Evolutionary conservation across 1,284 basidiomycete genomes (phyloP).

Genomic region (Meripilus lineatus): DNA sequence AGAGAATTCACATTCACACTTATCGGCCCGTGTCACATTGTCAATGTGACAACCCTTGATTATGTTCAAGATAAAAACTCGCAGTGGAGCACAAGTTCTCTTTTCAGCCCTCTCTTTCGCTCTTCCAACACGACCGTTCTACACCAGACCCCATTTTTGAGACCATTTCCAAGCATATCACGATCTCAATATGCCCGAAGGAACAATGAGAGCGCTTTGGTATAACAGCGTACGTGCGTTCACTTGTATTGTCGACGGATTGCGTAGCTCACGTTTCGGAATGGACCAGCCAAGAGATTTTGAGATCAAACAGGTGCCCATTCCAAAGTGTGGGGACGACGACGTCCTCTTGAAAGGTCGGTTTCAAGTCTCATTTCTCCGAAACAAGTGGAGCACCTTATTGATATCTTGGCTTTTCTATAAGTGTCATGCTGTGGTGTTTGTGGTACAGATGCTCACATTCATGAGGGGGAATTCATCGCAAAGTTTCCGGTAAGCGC

Average conservation of each 20-base stretch:
- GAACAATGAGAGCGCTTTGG: slow-evolving; percentile 39
- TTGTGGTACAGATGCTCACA: slow-evolving; percentile 54
- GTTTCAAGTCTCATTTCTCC: slow-evolving; percentile 4
- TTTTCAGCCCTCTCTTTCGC: no score
- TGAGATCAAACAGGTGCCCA: slow-evolving; percentile 30
- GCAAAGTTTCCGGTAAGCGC: slow-evolving; percentile 47
- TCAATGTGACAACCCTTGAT: no score
- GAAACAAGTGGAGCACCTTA: background rate
- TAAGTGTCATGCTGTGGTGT: slow-evolving; percentile 28
- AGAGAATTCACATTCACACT: no score
- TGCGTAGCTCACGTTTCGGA: background rate
- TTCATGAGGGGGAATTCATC: slow-evolving; percentile 60
- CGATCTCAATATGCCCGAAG: slow-evolving; percentile 38
- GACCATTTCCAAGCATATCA: no score
- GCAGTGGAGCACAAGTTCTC: no score
- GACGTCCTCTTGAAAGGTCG: slow-evolving; percentile 53
- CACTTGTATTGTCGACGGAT: background rate
- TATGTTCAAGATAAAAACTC: no score
- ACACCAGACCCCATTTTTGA: no score
- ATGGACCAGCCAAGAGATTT: slow-evolving; percentile 28
- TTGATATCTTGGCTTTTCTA: no score
- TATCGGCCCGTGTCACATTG: no score
- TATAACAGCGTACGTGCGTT: slow-evolving; percentile 32
- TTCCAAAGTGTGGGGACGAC: slow-evolving; percentile 44
- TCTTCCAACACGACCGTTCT: no score